Evolutionary conservation across 108 stramenopile genomes (phyloP).

Genomic region (Skeletonema costatum): DNA sequence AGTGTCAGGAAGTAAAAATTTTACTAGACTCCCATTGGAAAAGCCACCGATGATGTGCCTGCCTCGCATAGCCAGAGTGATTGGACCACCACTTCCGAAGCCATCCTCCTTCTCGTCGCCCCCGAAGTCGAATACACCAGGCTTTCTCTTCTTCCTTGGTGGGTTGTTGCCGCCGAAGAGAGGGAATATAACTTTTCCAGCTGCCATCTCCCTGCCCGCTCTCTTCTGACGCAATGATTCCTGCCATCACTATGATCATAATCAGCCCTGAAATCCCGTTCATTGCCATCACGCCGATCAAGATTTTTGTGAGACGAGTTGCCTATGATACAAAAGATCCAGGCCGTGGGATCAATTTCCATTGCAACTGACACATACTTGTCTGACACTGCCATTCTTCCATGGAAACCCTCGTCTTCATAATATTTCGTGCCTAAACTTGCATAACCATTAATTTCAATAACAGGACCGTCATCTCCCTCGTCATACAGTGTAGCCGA

Average conservation of each 20-base stretch:
- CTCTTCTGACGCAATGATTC: neutral
- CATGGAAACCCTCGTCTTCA: constrained; percentile 38
- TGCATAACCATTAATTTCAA: constrained; percentile 26
- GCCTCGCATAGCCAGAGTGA: constrained; percentile 30
- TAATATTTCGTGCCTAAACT: constrained; percentile 15
- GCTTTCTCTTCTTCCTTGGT: constrained; percentile 18
- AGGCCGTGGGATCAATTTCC: constrained; percentile 17
- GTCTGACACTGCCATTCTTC: constrained; percentile 36
- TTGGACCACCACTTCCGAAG: constrained; percentile 32
- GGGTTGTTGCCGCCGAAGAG: constrained; percentile 30
- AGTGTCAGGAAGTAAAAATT: constrained; percentile 15
- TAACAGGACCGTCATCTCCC: constrained; percentile 7
- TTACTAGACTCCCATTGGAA: constrained; percentile 30
- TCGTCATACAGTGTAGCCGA: constrained; percentile 15
- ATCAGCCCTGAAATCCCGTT: constrained; percentile 7
- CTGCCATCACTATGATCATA: constrained; percentile 9
- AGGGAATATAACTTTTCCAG: constrained; percentile 44
- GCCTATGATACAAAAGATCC: constrained; percentile 33
- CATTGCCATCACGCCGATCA: constrained; percentile 36
- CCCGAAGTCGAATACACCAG: neutral
- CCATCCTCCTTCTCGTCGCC: constrained; percentile 4
- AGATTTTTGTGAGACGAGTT: constrained; percentile 18
- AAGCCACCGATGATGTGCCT: constrained; percentile 33
- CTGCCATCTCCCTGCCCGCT: constrained; percentile 26
- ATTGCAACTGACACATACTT: constrained; percentile 23